Evolutionary conservation across 2,329 filamentous ascomycete genomes (phyloP), one percentile per base, ranked within the genome.

Genomic region (Diaporthe vexans): DNA sequence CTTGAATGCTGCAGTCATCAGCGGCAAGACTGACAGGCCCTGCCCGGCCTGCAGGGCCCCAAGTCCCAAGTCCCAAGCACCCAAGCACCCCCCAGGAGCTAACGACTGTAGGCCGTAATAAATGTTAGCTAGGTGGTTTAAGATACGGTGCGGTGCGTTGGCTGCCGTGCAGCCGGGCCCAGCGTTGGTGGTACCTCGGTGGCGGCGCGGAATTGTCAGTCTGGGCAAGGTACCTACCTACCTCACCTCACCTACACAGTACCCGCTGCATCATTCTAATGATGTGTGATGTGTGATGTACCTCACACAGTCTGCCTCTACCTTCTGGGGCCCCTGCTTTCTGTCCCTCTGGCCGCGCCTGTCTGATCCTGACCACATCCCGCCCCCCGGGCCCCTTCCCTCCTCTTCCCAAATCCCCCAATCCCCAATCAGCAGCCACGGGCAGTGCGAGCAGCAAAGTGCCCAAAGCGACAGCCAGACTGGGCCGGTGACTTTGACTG

Each of bases 21-120:
- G 63, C 63, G 63, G 46, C 63, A 67, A 48, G 17, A 65, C 24
- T 65, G 59, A 46, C 59, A 65, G 59, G 59, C 58, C 58, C 58
- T 43, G 35, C 46, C 48, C n/a, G 9, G n/a, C 37, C 24, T 26
- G 35, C 21, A 37, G 46, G 59, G 40, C n/a, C 37, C 35, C 40
- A 65, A 21, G 24, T 26, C n/a, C 35, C 24, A 63, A 48, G 40
- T 17, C 46, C 46, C 46, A 51, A 51, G 46, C 46, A n/a, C 21
- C 21, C 21, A 51, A 11, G 46, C 40, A 43, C 40, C 29, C 40
- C 29, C 35, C 10, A 37, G 37, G 19, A 48, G 17, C 17, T 48
- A 48, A 21, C 8, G 24, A 24, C 57, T 21, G 35, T 37, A 58
- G 56, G 35, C 56, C 24, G 33, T 21, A 21, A 13, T 21, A 21